phyloP scores from a whole-genome alignment of 2,329 filamentous ascomycete species.

The Boeremia exigua region DNA sequence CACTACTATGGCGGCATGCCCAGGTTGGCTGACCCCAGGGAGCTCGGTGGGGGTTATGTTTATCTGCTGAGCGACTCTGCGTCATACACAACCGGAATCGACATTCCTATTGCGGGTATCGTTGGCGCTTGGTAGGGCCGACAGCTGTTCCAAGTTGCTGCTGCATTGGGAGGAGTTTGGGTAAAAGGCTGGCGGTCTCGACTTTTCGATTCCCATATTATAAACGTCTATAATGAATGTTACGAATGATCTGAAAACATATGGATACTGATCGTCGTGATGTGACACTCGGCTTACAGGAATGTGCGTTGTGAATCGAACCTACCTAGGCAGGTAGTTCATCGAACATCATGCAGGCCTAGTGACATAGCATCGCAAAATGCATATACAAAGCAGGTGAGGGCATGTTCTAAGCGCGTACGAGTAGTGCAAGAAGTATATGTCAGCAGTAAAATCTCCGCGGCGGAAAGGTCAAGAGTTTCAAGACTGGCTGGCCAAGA shows the following conservation, averaged over 20 bases:
- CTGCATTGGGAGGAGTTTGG: slow-evolving; percentile 34
- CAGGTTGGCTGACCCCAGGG: slow-evolving; percentile 58
- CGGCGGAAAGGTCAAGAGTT: neutral
- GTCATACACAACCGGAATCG: slow-evolving; percentile 58
- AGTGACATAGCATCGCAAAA: too few relatives aligned
- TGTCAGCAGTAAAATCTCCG: neutral
- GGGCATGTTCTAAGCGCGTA: neutral
- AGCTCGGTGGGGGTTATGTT: slow-evolving; percentile 58
- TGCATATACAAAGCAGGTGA: too few relatives aligned
- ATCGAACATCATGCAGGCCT: too few relatives aligned
- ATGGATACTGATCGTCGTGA: neutral
- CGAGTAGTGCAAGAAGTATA: too few relatives aligned
- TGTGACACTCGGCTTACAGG: neutral
- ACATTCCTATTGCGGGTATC: slow-evolving; percentile 57
- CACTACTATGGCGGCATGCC: slow-evolving; percentile 63
- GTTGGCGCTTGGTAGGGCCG: slow-evolving; percentile 51
- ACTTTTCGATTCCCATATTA: slow-evolving; percentile 16
- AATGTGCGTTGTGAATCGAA: neutral
- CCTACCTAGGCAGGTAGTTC: too few relatives aligned
- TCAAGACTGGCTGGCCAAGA: slow-evolving; percentile 5
- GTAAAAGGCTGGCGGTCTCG: slow-evolving; percentile 3
- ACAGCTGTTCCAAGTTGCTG: slow-evolving; percentile 5
- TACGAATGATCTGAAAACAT: neutral
- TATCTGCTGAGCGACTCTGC: slow-evolving; percentile 56
- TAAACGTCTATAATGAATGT: slow-evolving; percentile 5